phyloP scores from a whole-genome alignment of 139 green algal genomes.

The Astrephomene gubernaculifera region DNA sequence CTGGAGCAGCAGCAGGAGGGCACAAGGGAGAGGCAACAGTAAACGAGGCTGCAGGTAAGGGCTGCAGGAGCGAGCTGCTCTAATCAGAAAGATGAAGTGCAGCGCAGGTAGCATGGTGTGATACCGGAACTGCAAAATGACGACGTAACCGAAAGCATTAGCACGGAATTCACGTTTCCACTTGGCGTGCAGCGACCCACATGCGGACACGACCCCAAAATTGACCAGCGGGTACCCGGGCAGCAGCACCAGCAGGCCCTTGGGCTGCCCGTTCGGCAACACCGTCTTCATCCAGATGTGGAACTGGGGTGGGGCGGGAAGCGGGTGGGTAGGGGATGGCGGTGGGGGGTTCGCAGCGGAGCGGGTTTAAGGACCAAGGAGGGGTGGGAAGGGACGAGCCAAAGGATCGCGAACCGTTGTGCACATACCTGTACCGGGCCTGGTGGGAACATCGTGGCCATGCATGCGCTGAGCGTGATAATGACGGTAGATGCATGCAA shows the following conservation, averaged over 20 bases:
- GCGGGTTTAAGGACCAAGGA: too few species aligned
- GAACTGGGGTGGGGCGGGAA: slow-evolving; percentile 80
- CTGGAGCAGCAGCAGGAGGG: slow-evolving; percentile 24
- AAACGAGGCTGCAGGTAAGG: background rate
- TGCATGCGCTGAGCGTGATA: background rate
- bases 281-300: slow-evolving; percentile 93
- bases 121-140: background rate
- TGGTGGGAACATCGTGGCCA: background rate
- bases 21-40: background rate
- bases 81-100: background rate
- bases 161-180: background rate
- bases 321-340: slow-evolving; percentile 51
- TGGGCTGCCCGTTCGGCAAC: slow-evolving; percentile 90
- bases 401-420: background rate
- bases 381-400: too few species aligned
- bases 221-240: slow-evolving; percentile 92
- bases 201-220: slow-evolving; percentile 83
- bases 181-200: slow-evolving; percentile 55
- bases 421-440: background rate
- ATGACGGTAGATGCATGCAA: background rate
- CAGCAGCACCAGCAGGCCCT: slow-evolving; percentile 86
- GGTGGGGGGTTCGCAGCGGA: background rate
- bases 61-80: background rate
- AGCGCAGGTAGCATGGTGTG: background rate
- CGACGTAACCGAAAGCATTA: background rate